phyloP scores from a whole-genome alignment of 1,139 yeast genomes.

The Yamadazyma trypodendri region DNA sequence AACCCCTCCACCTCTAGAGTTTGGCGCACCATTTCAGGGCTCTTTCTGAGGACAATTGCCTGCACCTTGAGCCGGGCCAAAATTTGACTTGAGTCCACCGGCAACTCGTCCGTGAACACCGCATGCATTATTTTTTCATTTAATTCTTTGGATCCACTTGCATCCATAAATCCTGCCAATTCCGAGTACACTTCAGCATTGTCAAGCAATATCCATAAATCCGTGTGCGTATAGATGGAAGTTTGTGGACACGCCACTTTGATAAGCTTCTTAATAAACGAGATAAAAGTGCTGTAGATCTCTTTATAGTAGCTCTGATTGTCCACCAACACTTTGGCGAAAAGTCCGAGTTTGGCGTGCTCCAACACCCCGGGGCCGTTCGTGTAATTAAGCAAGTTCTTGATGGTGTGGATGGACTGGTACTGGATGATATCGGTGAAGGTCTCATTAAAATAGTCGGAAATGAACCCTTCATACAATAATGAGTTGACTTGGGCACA shows the following conservation, averaged over 20 bases:
- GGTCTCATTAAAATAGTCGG: constrained; percentile 20
- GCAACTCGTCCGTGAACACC: constrained; percentile 11
- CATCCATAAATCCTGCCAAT: constrained; percentile 7
- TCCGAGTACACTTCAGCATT: constrained; percentile 11
- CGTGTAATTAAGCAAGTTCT: constrained; percentile 24
- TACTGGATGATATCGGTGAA: constrained; percentile 39
- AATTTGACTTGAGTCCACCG: constrained; percentile 12
- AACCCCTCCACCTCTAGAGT: constrained; percentile 1
- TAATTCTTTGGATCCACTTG: constrained; percentile 2
- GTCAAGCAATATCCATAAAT: constrained; percentile 20
- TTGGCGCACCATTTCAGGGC: not conserved
- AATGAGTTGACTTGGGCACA: constrained; percentile 15
- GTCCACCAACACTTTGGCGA: constrained; percentile 32
- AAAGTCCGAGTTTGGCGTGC: constrained; percentile 17
- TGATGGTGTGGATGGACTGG: constrained; percentile 39
- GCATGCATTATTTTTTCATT: constrained; percentile 8
- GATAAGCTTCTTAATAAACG: constrained; percentile 33
- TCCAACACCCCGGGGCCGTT: constrained; percentile 9
- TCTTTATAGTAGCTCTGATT: constrained; percentile 39
- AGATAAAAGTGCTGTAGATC: constrained; percentile 24
- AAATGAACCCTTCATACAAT: constrained; percentile 19
- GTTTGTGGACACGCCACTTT: constrained; percentile 12
- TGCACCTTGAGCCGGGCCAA: constrained; percentile 14
- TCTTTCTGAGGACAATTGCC: constrained; percentile 11
- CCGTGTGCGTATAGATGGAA: constrained; percentile 14